phyloP scores from a whole-genome alignment of 139 green algal species.

The Micractinium sp. region DNA sequence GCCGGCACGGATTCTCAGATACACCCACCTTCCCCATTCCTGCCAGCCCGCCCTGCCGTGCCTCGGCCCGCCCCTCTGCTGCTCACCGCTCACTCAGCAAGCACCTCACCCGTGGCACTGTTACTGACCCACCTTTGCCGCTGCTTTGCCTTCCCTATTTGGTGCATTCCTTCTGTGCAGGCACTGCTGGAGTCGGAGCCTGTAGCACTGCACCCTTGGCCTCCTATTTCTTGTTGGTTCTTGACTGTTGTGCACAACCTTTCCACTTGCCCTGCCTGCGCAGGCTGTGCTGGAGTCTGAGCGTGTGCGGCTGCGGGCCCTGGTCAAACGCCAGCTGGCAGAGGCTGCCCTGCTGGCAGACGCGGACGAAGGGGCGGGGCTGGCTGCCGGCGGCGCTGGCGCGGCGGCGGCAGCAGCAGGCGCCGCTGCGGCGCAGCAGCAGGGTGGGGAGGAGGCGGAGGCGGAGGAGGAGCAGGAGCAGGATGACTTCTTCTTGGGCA shows the following conservation, averaged over 20 bases:
- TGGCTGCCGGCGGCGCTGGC: neutral
- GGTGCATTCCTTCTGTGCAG: neutral
- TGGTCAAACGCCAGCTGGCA: constrained; percentile 53
- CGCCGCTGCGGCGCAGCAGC: too few relatives aligned
- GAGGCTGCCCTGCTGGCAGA: constrained; percentile 72
- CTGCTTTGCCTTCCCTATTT: neutral
- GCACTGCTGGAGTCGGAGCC: neutral
- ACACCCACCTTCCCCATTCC: too few relatives aligned
- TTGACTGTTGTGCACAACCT: neutral
- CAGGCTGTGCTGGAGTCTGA: constrained; percentile 58
- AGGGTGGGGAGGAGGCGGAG: neutral
- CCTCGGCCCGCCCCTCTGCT: too few relatives aligned
- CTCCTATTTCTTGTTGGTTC: too few relatives aligned
- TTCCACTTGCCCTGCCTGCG: neutral
- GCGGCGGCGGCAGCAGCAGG: neutral
- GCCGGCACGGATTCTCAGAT: too few relatives aligned
- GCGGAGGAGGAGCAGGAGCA: constrained; percentile 24
- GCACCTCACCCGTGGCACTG: too few relatives aligned
- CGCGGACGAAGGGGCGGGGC: constrained; percentile 72
- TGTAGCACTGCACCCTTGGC: neutral
- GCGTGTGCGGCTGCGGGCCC: constrained; percentile 55
- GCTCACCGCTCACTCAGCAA: too few relatives aligned
- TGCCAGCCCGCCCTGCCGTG: too few relatives aligned
- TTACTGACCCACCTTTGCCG: too few relatives aligned
- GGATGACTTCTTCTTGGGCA: constrained; percentile 58